These are phyloP conservation scores for Moesziomyces parantarcticus DNA, from an alignment of 1,284 basidiomycete genomes.

Conservation along the genomic window DNA sequence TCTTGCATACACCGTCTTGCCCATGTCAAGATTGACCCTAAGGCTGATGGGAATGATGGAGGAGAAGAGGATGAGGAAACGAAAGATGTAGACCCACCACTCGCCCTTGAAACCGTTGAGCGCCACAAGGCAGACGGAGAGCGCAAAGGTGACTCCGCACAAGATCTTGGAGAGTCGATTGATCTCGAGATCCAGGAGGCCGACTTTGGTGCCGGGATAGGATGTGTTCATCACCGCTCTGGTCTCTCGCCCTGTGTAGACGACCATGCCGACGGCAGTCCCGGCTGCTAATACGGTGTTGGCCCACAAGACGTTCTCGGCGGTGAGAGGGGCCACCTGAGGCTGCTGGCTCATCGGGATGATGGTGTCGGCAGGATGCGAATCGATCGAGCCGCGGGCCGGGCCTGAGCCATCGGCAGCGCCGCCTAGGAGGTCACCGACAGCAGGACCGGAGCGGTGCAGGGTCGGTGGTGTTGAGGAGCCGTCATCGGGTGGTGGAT, in stretches of 20 bases:
- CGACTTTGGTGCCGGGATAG: slow-evolving; percentile 94
- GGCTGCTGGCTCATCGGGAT: slow-evolving; percentile 69
- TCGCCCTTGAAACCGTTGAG: slow-evolving; percentile 94
- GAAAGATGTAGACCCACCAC: slow-evolving; percentile 96
- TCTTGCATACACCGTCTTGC: slow-evolving; percentile 95
- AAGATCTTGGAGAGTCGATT: slow-evolving; percentile 97
- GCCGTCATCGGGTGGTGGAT: slow-evolving; percentile 66
- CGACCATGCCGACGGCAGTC: slow-evolving; percentile 87
- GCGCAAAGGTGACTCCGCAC: slow-evolving; percentile 89
- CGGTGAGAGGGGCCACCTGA: slow-evolving; percentile 71
- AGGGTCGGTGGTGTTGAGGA: slow-evolving; percentile 19
- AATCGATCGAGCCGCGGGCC: slow-evolving; percentile 25
- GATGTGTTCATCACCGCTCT: slow-evolving; percentile 99
- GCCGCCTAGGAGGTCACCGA: slow-evolving; percentile 51
- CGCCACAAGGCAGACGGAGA: slow-evolving; percentile 91
- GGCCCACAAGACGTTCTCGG: slow-evolving; percentile 95
- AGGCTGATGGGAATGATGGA: slow-evolving; percentile 99
- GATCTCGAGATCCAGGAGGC: slow-evolving; percentile 91
- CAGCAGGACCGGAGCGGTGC: slow-evolving; percentile 68
- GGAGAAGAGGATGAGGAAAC: slow-evolving; percentile 96
- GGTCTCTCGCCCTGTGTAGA: slow-evolving; percentile 95
- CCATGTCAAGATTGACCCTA: slow-evolving; percentile 98
- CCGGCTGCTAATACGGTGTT: slow-evolving; percentile 98
- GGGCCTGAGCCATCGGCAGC: slow-evolving; percentile 22
- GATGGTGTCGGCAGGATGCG: slow-evolving; percentile 28